Conservation (phyloP, 2,329 filamentous ascomycete species). For the Chaetomium sp. region DNA sequence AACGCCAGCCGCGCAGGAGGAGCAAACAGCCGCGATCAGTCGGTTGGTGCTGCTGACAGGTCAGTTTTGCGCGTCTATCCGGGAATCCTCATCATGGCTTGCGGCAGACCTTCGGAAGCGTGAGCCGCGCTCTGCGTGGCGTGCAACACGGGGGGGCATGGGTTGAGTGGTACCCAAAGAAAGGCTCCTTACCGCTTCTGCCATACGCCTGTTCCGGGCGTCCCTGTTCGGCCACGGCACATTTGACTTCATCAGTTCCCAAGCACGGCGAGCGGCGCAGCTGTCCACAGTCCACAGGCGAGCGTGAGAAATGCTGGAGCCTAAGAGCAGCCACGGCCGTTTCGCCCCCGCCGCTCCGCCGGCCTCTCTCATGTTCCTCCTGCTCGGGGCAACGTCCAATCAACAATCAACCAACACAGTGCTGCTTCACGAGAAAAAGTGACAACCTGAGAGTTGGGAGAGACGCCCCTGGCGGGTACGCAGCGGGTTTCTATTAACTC, state of each 20-base stretch:
- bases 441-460: neutral
- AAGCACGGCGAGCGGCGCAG: slow-evolving; percentile 32
- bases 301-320: slow-evolving; percentile 35
- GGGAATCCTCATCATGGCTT: slow-evolving; percentile 1
- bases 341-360: slow-evolving; percentile 32
- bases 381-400: slow-evolving; percentile 22
- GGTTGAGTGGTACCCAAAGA: slow-evolving; percentile 4
- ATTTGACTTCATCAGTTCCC: slow-evolving; percentile 23
- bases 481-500: neutral
- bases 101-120: slow-evolving; percentile 18
- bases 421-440: neutral
- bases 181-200: slow-evolving; percentile 22
- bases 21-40: slow-evolving; percentile 21
- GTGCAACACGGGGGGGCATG: slow-evolving; percentile 6
- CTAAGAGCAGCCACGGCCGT: slow-evolving; percentile 31
- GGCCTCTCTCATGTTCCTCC: slow-evolving; percentile 24
- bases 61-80: slow-evolving; percentile 16
- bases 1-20: slow-evolving; percentile 28
- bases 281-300: slow-evolving; percentile 23
- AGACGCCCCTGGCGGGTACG: neutral
- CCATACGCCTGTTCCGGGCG: slow-evolving; percentile 12
- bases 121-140: slow-evolving; percentile 21
- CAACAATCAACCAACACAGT: slow-evolving; percentile 12
- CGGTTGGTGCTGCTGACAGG: slow-evolving; percentile 7
- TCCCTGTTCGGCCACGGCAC: slow-evolving; percentile 29